These are phyloP conservation scores for Trifolium repens DNA, from an alignment of 306 rosid species.

Conservation along the genomic window DNA sequence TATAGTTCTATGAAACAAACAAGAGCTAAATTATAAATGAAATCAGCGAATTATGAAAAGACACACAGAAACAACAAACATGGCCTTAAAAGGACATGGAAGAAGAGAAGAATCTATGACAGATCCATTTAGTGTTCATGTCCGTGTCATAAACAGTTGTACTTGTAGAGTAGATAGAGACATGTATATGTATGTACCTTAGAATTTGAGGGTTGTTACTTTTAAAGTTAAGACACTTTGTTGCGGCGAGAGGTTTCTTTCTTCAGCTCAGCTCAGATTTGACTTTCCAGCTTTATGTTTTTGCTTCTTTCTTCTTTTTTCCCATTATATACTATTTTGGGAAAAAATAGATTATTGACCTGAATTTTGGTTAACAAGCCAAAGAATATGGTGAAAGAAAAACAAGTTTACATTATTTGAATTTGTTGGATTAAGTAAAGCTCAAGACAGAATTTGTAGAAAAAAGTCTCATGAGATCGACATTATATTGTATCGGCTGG, in stretches of 20 bases:
- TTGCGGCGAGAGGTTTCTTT: background rate
- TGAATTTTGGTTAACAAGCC: background rate
- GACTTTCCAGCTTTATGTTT: background rate
- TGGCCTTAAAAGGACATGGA: background rate
- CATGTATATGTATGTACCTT: background rate
- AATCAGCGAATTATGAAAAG: background rate
- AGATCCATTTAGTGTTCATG: conserved; percentile 52
- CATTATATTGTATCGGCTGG: no score
- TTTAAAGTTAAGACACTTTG: background rate
- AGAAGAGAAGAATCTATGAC: conserved; percentile 31
- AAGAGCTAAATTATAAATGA: conserved; percentile 31
- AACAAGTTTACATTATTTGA: no score
- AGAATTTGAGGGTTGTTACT: conserved; percentile 1
- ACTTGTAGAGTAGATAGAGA: background rate
- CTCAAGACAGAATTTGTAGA: background rate
- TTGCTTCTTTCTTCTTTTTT: background rate
- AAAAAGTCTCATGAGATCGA: no score
- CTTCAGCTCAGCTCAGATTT: background rate
- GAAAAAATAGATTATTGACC: no score
- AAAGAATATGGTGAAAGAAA: background rate
- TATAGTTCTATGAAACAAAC: background rate
- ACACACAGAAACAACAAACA: background rate
- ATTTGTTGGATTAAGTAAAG: no score
- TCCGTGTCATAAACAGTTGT: background rate
- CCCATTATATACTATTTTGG: no score